Evolutionary conservation across 345 rosid genomes (phyloP), one percentile per base, ranked within the genome.

Genomic region (Excoecaria agallocha): DNA sequence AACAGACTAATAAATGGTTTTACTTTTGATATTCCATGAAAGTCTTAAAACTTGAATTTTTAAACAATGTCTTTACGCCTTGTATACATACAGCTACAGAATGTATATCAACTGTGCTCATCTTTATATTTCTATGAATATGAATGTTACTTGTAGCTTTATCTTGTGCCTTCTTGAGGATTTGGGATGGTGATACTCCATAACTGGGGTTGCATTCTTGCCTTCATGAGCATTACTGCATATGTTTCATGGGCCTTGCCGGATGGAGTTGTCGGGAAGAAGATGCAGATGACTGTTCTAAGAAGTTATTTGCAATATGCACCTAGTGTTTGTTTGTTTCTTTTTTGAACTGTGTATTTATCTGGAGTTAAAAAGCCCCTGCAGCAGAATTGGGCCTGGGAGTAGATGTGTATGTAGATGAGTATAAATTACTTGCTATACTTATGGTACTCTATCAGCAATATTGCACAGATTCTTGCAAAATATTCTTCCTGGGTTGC

Each of bases 401-500:
- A 85, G 82, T 83, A 74, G 86, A 84, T 84, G 79, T 84, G 80
- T 83, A 82, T 82, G 78, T 87, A 87, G 83, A 79, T 90, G 85
- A 80, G 63, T 84, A 72, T 87, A 81, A 74, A 84, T 75, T 89
- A 66, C 82, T 72, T 87, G 84, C 82, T 84, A 80, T 89, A 85
- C 78, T 81, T 80, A 57, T 85, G 85, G 74, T 87, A 78, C 86
- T 79, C 85, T 86, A 84, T 83, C 93, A 85, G 79, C 96, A 76
- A 82, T 84, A 86, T 81, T 86, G 86, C 93, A 78, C 88, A 84
- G 88, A 77, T 83, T 86, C 89, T 89, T 86, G 96, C 85, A 88
- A 88, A 81, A 76, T 85, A 78, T 82, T 84, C 89, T 80, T 76
- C 91, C 83, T 77, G 70, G 72, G 75, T 77, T 87, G 90, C 81